These are phyloP conservation scores for Chlorophyllum brunneum DNA, from an alignment of 768 basidiomycete species.

Conservation along the genomic window DNA sequence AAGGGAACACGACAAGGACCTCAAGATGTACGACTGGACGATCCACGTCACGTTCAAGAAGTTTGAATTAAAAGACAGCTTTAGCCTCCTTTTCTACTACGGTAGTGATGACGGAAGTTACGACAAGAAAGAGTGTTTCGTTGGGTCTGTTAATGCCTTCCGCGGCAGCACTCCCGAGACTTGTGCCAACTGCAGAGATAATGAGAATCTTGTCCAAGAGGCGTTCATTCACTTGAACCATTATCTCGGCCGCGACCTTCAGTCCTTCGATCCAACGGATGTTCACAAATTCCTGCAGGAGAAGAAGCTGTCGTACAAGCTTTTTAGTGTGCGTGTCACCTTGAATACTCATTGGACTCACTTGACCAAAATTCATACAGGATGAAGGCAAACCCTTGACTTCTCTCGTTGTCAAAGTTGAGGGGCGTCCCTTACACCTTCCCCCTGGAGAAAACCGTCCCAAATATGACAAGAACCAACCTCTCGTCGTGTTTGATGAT, in stretches of 20 bases:
- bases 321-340: not conserved
- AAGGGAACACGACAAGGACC: not conserved
- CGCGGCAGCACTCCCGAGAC: constrained; percentile 25
- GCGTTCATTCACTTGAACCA: constrained; percentile 43
- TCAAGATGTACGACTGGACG: constrained; percentile 35
- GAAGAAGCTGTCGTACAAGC: constrained; percentile 1
- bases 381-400: not conserved
- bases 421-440: not conserved
- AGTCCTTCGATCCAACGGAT: constrained; percentile 32
- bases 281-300: constrained; percentile 35
- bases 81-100: constrained; percentile 39
- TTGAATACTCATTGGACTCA: not conserved
- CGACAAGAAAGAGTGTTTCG: constrained; percentile 25
- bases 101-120: constrained; percentile 30
- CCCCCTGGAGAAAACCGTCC: not conserved
- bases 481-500: not conserved
- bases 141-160: constrained; percentile 39
- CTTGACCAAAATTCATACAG: not conserved
- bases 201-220: constrained; percentile 29
- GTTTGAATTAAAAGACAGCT: constrained; percentile 35
- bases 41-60: constrained; percentile 39
- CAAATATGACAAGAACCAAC: not conserved
- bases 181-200: constrained; percentile 38
- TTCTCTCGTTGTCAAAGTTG: not conserved
- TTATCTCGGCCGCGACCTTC: constrained; percentile 25